Base-by-base conservation (phyloP, 1,139 yeast species). In the Debaryomyces fabryi region DNA sequence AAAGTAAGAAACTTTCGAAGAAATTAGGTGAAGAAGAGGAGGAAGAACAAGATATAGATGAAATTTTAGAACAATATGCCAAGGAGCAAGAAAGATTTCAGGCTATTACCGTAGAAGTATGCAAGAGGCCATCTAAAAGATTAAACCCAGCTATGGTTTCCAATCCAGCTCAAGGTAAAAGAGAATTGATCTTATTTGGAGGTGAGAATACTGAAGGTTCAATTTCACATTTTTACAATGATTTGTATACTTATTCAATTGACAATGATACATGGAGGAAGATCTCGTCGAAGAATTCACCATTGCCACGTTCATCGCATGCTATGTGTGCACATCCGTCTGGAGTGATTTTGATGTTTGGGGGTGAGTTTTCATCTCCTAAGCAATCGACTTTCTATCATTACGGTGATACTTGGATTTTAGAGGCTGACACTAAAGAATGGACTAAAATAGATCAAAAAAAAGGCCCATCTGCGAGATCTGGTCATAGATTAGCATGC, bases 341-440 rank as follows among this genome's bases (percentile, higher is more conserved):
- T 2, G 98, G 98, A 7, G 71, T 91, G 1, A 79, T 89, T 23
- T 69, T 93, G 52, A 69, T 93, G 76, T 93, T 90, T 71, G 99
- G 98, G 46, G 99, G 99, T 56, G 99, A 93, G 67, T 93, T 93
- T 59, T 89, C 97, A 1, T 88, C 96, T 6, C 98, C 98, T 2
- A 93, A 92, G 62, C 99, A 93, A 67, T 85, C 91, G 44, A 90
- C 97, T 0, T 93, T 93, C 66, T 95, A 93, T 66, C 99, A 93
- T 67, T 93, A 90, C 65, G 95, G 97, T 16, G 99, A 93, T 62
- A 87, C 97, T 3, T 93, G 98, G 98, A 76, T 92, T 46, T 72
- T 93, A 52, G 98, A 93, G 60, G 81, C 92, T 1, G 83, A 81
- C 29, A 75, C 86, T 13, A 90, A 88, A 59, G 97, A 91, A 67